A percentile compares a stretch with the other conserved stretches of the same genome.
Evolutionary conservation across 73 alveolate species (phyloP).

Genomic region (Tetrahymena malaccensis): DNA sequence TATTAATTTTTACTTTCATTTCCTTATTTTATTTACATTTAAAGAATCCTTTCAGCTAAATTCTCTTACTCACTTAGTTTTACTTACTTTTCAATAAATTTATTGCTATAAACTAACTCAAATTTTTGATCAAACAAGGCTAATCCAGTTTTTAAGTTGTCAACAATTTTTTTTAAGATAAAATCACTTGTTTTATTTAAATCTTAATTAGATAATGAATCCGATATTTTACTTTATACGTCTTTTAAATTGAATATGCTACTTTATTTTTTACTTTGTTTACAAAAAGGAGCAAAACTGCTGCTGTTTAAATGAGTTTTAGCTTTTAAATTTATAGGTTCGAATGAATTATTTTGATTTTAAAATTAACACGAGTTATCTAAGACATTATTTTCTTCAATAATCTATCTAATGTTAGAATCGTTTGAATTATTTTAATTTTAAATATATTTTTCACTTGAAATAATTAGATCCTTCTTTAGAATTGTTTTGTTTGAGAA

Average conservation of each 20-base stretch:
- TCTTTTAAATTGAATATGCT: background rate
- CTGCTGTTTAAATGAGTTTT: background rate
- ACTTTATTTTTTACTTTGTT: background rate
- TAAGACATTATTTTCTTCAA: background rate
- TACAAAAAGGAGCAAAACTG: background rate
- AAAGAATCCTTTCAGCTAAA: background rate
- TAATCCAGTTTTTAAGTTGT: background rate
- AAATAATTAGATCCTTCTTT: no score
- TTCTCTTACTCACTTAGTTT: background rate
- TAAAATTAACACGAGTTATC: background rate
- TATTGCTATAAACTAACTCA: background rate
- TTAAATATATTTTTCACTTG: background rate
- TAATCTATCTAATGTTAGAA: no score
- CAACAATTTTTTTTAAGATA: background rate
- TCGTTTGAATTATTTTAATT: background rate
- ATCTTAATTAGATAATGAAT: background rate
- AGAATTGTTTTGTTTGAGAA: no score
- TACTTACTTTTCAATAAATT: no score
- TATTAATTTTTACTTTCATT: background rate
- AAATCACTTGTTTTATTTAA: background rate
- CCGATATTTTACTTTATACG: background rate
- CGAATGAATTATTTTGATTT: background rate
- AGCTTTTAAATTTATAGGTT: background rate
- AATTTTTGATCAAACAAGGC: background rate
- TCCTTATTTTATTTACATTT: background rate